Evolutionary conservation across 306 rosid genomes (phyloP), one percentile per base, ranked within the genome.

Genomic region (Dalbergia cochinchinensis): DNA sequence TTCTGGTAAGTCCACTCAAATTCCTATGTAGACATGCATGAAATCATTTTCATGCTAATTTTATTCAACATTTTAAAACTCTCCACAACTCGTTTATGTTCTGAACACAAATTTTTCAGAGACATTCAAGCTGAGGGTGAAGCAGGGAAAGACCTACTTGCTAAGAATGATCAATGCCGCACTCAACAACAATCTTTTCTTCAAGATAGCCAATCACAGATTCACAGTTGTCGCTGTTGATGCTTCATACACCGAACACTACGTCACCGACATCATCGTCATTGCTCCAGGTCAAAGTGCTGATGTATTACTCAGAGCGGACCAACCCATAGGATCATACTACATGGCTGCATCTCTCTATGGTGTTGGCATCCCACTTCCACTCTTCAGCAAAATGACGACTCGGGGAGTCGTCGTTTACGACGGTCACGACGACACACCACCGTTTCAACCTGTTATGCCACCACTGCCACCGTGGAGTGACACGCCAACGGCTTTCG

Each of bases 291-390:
- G 96, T 33, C 93, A 89, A 22, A 89, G 84, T 4, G 65, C 45
- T 14, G 93, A 91, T 14, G 91, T 79, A 1, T 84, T 91, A 12
- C 15, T 91, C 55, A 80, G 60, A 0, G 74, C 90, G 0, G 42
- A 91, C 76, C 91, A 87, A 35, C 45, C 80, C 3, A 11, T 8
- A 0, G 88, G 89, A 3, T 89, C 92, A 0, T 91, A 91, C 69
- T 89, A 87, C 83, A 89, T 91, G 90, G 96, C 88, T 0, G 91
- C 93, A 3, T 62, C 65, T 10, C 83, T 90, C 0, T 91, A 69
- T 18, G 4, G 16, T 3, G 12, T 58, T 16, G 82, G 76, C 0
- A 35, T 66, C 7, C 61, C 45, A 42, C 1, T 4, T 12, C 60
- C 45, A 42, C 4, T 4, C 19, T 58, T 87, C 11, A 64, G 82